Evolutionary conservation across 768 basidiomycete species (phyloP).

Genomic region (Rhizopogon salebrosus): DNA sequence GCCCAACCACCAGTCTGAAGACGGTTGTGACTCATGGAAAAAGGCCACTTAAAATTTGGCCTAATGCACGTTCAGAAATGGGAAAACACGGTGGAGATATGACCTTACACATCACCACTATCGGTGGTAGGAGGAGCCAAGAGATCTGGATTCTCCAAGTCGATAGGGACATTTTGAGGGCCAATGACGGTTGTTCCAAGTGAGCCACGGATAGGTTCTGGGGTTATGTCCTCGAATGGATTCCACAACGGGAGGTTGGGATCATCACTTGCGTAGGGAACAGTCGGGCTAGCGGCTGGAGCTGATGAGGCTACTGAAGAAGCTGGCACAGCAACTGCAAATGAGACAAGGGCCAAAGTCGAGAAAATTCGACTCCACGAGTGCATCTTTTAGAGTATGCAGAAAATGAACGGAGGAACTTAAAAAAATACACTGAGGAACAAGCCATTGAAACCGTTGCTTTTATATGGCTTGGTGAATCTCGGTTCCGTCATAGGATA

Average conservation of each 20-base stretch:
- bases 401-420: conserved; percentile 1
- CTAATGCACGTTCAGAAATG: conserved; percentile 14
- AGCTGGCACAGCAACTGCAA: conserved; percentile 12
- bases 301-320: conserved; percentile 23
- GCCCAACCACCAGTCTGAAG: conserved; percentile 64
- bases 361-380: conserved; percentile 24
- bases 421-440: conserved; percentile 19
- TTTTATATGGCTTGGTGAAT: conserved; percentile 18
- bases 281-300: conserved; percentile 35
- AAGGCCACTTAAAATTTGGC: conserved; percentile 58
- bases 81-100: not conserved
- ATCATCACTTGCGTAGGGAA: conserved; percentile 37
- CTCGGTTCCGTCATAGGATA: conserved; percentile 5
- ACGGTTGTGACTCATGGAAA: conserved; percentile 55
- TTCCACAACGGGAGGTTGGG: conserved; percentile 44
- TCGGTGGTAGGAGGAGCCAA: conserved; percentile 64
- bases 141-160: conserved; percentile 50
- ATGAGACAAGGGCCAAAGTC: conserved; percentile 14
- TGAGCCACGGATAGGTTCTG: conserved; percentile 39
- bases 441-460: not conserved
- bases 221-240: conserved; percentile 19
- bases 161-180: conserved; percentile 51
- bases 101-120: conserved; percentile 40
- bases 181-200: conserved; percentile 48
- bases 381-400: conserved; percentile 18